Evolutionary conservation across 495 filamentous ascomycete genomes (phyloP), one percentile per base, ranked within the genome.

Genomic region (Apiosordaria backusii): DNA sequence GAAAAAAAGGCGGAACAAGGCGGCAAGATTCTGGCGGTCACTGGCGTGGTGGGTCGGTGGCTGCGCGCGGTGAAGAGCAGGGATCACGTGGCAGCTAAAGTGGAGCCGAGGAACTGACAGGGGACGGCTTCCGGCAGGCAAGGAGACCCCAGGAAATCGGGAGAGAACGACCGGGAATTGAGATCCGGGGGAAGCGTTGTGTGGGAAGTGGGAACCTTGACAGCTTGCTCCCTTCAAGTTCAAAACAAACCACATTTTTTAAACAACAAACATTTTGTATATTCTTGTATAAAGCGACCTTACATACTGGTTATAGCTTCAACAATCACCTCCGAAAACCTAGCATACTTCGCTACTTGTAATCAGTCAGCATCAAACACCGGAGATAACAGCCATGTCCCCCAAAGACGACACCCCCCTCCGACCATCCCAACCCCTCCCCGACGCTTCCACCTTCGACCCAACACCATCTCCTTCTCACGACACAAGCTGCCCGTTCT

Each of bases 401-500:
- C 16, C 35, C 35, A 45, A 45, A 7, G 35, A 45, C 35, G 10
- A 35, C 29, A 5, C 29, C 29, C 29, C 29, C 52, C 65, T 60
- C 3, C 57, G 10, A 23, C 60, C 65, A 60, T 22, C 64, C 19
- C 60, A 9, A 16, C 57, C 57, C 16, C 57, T 29, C 2, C 57
- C 57, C 2, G 19, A 60, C 65, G 29, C 50, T 1, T 22, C 63
- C 59, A 29, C 60, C 55, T 65, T 62, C 62, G 67, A 69, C 65
- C 61, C 65, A 16, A 45, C 63, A 22, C 21, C 52, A 25, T 19
- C 53, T 21, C 22, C 22, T 18, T 23, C 69, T n/a, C 26, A 64
- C 60, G 19, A 62, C 60, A 4, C 53, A 6, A 57, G 67, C 63
- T 92, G 89, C 67, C 84, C 89, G 50, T 92, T 92, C 78, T 92